These are phyloP conservation scores for Clausena lansium DNA, from an alignment of 345 rosid species.

Conservation along the genomic window DNA sequence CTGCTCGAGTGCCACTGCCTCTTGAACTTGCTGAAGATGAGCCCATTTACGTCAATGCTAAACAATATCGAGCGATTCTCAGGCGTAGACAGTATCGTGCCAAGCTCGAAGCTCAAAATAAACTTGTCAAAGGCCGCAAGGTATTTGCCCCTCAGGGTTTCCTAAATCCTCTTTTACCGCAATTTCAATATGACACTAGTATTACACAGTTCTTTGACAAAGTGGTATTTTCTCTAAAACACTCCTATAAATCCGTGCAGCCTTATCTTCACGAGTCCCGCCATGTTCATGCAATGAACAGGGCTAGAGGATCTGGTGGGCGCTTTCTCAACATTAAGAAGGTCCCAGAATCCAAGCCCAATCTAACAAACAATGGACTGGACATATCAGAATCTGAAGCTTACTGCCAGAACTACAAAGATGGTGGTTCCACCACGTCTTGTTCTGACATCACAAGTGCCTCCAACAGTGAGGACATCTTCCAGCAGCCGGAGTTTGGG, in stretches of 20 bases:
- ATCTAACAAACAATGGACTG: conserved; percentile 21
- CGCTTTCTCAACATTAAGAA: conserved; percentile 68
- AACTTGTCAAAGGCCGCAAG: conserved; percentile 58
- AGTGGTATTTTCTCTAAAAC: neutral
- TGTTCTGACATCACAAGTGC: conserved; percentile 49
- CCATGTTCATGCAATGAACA: conserved; percentile 75
- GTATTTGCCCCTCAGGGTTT: conserved; percentile 35
- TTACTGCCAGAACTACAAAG: conserved; percentile 31
- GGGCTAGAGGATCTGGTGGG: conserved; percentile 86
- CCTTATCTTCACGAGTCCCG: conserved; percentile 91
- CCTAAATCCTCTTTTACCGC: neutral
- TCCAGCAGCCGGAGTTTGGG: conserved; percentile 48
- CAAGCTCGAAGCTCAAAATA: conserved; percentile 81
- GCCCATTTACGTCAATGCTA: conserved; percentile 78
- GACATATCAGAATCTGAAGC: conserved; percentile 37
- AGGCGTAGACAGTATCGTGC: conserved; percentile 81
- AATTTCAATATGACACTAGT: neutral
- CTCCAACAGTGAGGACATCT: conserved; percentile 42
- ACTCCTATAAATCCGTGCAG: conserved; percentile 31
- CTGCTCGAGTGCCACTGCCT: conserved; percentile 69
- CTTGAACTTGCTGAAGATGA: conserved; percentile 46
- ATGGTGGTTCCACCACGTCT: conserved; percentile 42
- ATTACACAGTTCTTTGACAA: neutral
- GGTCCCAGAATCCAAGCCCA: conserved; percentile 39
- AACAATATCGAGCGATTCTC: conserved; percentile 79